Base-by-base conservation (phyloP, 2,329 filamentous ascomycete species). In the Hypoxylon sp. region DNA sequence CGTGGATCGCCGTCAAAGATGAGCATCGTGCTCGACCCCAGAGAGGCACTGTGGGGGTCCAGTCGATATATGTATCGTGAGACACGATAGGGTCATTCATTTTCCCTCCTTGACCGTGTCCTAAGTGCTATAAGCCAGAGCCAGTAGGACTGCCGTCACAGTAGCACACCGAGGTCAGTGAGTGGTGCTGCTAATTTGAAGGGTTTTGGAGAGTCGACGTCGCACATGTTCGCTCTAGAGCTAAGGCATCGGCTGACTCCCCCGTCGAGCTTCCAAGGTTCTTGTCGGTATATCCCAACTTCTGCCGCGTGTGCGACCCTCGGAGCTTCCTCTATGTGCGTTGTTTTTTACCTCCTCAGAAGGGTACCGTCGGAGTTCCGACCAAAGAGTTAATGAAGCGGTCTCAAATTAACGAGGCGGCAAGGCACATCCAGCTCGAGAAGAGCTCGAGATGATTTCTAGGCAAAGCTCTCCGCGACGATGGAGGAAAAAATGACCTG, bases 331-430 rank as follows among this genome's bases (percentile, higher is more conserved):
- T 47, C 52, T 48, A 46, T 33, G 20, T 54, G 41, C 52, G n/a
- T 49, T 37, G 56, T 56, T 52, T 55, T 24, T 31, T 54, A 27
- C 20, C 41, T 50, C 10, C 29, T n/a, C 29, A 33, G 29, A n/a
- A 56, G 24, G 42, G 17, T 24, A 40, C 56, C 29, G 46, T 66
- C 52, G 59, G 56, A 65, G 51, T 60, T 65, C 55, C 57, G 61
- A 59, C 29, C 31, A 10, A 43, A 45, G 45, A 41, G 31, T 54
- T 55, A 47, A 50, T 59, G 38, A 55, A 46, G n/a, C 49, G 35
- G 52, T 54, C 54, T 64, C 58, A 58, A 58, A 59, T 65, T 65
- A 57, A 63, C 54, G 57, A 63, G 52, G 23, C 60, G 60, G 60
- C 38, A 63, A 63, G 55, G 51, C 43, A 61, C 60, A 55, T 63